Evolutionary conservation across 2,329 filamentous ascomycete genomes (phyloP).

Genomic region (Colletotrichum cordylinicola): DNA sequence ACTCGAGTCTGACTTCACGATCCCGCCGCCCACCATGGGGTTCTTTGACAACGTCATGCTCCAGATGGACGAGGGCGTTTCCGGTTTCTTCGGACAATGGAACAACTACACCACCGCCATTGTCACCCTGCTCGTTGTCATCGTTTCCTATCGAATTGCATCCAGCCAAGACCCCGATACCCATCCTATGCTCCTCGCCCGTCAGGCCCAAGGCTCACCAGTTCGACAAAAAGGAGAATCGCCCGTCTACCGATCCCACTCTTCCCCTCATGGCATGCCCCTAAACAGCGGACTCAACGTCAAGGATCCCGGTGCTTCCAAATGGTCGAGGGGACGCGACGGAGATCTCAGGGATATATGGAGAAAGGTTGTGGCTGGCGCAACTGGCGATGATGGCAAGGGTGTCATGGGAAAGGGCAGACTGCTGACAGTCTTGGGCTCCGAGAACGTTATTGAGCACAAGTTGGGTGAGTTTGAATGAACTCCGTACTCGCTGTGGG

Average conservation of each 20-base stretch:
- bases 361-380: conserved; percentile 73
- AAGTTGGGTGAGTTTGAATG: conserved; percentile 53
- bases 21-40: conserved; percentile 38
- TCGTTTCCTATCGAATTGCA: conserved; percentile 75
- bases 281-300: conserved; percentile 81
- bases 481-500: background rate
- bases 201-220: conserved; percentile 79
- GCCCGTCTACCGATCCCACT: conserved; percentile 82
- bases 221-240: conserved; percentile 87
- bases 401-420: conserved; percentile 67
- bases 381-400: conserved; percentile 67
- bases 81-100: conserved; percentile 78
- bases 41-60: conserved; percentile 62
- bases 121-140: conserved; percentile 66
- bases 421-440: conserved; percentile 81
- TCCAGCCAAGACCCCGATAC: conserved; percentile 83
- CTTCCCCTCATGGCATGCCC: conserved; percentile 84
- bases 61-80: conserved; percentile 74
- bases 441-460: conserved; percentile 76
- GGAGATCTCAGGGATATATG: conserved; percentile 93
- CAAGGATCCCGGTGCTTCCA: conserved; percentile 78
- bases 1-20: background rate
- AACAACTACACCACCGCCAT: conserved; percentile 80
- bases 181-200: conserved; percentile 87
- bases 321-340: conserved; percentile 83